Conservation (phyloP, 2,329 filamentous ascomycete species). For the Alternaria panax region DNA sequence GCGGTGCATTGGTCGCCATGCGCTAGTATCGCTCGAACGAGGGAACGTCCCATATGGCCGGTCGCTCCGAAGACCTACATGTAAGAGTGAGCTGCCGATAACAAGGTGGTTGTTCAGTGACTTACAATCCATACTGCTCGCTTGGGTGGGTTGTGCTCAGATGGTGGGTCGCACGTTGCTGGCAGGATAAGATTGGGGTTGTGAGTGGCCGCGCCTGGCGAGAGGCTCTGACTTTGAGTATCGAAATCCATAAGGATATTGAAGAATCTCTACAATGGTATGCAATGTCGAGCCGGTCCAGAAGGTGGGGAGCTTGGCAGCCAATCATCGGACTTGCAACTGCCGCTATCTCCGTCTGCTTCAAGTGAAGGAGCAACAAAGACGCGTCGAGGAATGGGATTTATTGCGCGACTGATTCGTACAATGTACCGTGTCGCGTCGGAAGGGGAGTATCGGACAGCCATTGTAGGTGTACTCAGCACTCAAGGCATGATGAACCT, state of each 20-base stretch:
- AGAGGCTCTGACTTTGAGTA: constrained; percentile 46
- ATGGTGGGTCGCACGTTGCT: constrained; percentile 84
- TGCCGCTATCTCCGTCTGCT: constrained; percentile 23
- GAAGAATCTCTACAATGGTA: constrained; percentile 16
- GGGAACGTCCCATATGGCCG: constrained; percentile 93
- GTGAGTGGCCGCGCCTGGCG: constrained; percentile 44
- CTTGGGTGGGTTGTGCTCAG: constrained; percentile 71
- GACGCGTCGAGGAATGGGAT: not conserved
- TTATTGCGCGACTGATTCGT: not conserved
- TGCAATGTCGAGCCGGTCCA: constrained; percentile 24
- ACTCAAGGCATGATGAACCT: constrained; percentile 34
- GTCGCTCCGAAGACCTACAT: constrained; percentile 84
- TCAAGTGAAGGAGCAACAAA: constrained; percentile 10
- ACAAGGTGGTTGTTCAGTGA: not conserved
- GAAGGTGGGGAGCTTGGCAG: constrained; percentile 31
- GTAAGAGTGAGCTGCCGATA: not conserved
- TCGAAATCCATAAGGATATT: constrained; percentile 45
- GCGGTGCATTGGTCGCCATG: constrained; percentile 85
- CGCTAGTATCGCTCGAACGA: constrained; percentile 81
- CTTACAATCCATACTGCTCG: constrained; percentile 89
- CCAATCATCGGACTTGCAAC: constrained; percentile 45
- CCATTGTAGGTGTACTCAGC: not conserved
- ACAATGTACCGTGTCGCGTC: not conserved
- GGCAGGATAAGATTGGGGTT: constrained; percentile 69
- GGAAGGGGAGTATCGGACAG: not conserved